phyloP scores from a whole-genome alignment of 345 rosid genomes.

The Populus nigra region DNA sequence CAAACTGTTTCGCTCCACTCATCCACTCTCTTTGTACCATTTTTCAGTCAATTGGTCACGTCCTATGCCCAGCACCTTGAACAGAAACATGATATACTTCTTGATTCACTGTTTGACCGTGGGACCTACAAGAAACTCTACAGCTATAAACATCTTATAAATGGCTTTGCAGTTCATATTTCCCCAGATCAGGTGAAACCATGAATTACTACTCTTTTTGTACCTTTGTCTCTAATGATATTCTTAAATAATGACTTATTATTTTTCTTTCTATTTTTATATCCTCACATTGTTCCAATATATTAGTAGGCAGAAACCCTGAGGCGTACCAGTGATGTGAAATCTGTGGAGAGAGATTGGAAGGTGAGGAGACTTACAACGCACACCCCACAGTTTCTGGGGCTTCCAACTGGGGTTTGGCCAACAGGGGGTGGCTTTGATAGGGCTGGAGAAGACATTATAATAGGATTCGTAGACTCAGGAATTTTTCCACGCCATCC shows the following conservation, averaged over 20 bases:
- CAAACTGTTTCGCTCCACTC: background rate
- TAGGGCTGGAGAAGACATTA: slow-evolving; percentile 91
- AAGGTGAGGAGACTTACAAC: slow-evolving; percentile 93
- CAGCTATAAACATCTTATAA: slow-evolving; percentile 93
- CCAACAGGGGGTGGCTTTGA: slow-evolving; percentile 97
- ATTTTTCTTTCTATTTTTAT: slow-evolving; percentile 16
- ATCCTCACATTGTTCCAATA: slow-evolving; percentile 45
- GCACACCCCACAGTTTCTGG: slow-evolving; percentile 95
- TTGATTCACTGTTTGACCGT: slow-evolving; percentile 66
- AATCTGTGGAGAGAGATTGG: slow-evolving; percentile 91
- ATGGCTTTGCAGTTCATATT: slow-evolving; percentile 87
- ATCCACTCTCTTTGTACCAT: background rate
- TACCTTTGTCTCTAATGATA: background rate
- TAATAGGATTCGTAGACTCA: slow-evolving; percentile 92
- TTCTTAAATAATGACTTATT: slow-evolving; percentile 2
- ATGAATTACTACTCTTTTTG: background rate
- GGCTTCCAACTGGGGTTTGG: slow-evolving; percentile 98
- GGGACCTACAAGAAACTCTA: slow-evolving; percentile 84
- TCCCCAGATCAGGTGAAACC: slow-evolving; percentile 85
- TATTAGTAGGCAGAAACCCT: slow-evolving; percentile 89
- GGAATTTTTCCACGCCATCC: slow-evolving; percentile 94
- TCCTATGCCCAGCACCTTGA: slow-evolving; percentile 87
- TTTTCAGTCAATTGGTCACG: slow-evolving; percentile 69
- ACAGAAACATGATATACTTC: slow-evolving; percentile 88
- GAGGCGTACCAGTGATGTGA: slow-evolving; percentile 72